Percentiles rank a stretch among this genome's conserved stretches.
phyloP scores from a whole-genome alignment of 2,329 filamentous ascomycete genomes.

The Aspergillus candidus region DNA sequence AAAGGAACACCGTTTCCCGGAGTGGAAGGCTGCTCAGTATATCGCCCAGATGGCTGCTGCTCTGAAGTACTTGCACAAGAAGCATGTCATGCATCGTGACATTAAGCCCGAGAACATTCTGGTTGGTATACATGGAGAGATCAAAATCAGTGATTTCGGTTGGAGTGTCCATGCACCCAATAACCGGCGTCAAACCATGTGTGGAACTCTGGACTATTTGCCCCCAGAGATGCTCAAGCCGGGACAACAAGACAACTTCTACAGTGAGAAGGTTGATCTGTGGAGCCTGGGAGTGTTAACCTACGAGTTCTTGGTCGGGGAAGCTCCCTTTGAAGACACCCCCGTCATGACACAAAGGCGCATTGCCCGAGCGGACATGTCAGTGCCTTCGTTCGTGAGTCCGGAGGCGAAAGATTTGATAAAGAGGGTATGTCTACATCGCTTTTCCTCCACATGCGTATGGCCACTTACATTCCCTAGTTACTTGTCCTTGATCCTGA shows the following conservation, averaged over 20 bases:
- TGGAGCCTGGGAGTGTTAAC: constrained; percentile 94
- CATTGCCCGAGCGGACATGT: constrained; percentile 87
- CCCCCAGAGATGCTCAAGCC: constrained; percentile 95
- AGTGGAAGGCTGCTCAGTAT: constrained; percentile 82
- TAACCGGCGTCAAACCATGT: constrained; percentile 89
- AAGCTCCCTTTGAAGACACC: constrained; percentile 95
- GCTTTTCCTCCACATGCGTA: not conserved
- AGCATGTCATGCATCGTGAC: constrained; percentile 94
- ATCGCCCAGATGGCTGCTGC: constrained; percentile 88
- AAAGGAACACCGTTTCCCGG: constrained; percentile 70
- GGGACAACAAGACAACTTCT: constrained; percentile 75
- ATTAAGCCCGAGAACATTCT: constrained; percentile 98
- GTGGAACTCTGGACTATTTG: constrained; percentile 93
- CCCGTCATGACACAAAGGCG: constrained; percentile 88
- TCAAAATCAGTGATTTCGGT: constrained; percentile 97
- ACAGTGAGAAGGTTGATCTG: constrained; percentile 90
- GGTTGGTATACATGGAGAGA: constrained; percentile 91
- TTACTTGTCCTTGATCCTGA: constrained; percentile 88
- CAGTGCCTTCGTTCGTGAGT: constrained; percentile 83
- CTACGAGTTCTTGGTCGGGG: constrained; percentile 93
- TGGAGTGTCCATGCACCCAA: constrained; percentile 98
- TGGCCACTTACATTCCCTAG: constrained; percentile 40
- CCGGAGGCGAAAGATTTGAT: constrained; percentile 87
- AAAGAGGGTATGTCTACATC: constrained; percentile 59
- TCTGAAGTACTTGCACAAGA: constrained; percentile 84